Conservation (phyloP, 1,284 basidiomycete species). For the Pseudozyma sp. region DNA sequence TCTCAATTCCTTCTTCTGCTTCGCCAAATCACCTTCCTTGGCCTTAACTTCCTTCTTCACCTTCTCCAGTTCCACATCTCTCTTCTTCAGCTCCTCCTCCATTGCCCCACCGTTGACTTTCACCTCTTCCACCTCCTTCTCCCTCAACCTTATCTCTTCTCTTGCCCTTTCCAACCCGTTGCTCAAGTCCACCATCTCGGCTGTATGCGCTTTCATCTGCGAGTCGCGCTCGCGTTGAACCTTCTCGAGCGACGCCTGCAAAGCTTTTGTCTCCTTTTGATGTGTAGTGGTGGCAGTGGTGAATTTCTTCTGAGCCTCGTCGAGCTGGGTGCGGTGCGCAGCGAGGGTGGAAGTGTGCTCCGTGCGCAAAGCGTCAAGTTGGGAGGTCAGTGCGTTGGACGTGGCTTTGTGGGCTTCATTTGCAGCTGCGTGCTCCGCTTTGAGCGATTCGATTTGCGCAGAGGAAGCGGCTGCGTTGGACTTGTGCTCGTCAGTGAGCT, state of each 20-base stretch:
- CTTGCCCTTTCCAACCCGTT: constrained; percentile 21
- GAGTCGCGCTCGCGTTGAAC: constrained; percentile 27
- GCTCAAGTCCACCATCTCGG: constrained; percentile 42
- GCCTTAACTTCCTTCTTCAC: constrained; percentile 13
- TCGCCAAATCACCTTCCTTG: neutral
- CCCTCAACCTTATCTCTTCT: constrained; percentile 17
- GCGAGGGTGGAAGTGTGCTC: constrained; percentile 16
- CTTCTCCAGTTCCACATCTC: constrained; percentile 12
- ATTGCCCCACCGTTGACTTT: neutral
- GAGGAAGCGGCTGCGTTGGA: neutral
- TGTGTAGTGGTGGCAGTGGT: constrained; percentile 10
- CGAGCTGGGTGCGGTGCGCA: constrained; percentile 16
- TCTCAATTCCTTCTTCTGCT: constrained; percentile 6
- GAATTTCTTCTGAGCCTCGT: constrained; percentile 10
- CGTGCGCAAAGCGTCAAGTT: constrained; percentile 12
- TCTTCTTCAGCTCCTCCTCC: constrained; percentile 9
- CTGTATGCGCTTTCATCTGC: constrained; percentile 35
- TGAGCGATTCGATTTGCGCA: constrained; percentile 7
- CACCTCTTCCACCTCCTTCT: constrained; percentile 27
- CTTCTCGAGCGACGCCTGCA: constrained; percentile 27
- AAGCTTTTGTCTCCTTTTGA: constrained; percentile 18
- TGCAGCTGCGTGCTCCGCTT: constrained; percentile 11
- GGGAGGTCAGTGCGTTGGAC: constrained; percentile 15
- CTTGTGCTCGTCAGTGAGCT: constrained; percentile 6
- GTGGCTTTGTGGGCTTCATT: constrained; percentile 5